phyloP scores from a whole-genome alignment of 192 early-diverging fungal species.

The Entophlyctis helioformis region DNA sequence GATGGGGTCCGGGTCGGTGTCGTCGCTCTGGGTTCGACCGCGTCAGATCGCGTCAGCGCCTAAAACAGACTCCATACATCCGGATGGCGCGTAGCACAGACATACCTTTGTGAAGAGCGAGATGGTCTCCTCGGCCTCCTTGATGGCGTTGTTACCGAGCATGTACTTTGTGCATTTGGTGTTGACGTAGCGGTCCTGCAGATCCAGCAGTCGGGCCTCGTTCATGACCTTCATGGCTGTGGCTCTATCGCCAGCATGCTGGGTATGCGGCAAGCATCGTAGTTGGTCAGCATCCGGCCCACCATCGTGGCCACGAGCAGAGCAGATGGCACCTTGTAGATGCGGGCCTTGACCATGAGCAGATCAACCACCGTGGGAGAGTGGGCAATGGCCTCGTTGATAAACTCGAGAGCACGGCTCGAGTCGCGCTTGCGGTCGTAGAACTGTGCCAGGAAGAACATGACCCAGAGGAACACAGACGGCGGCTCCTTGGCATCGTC shows the following conservation, averaged over 20 bases:
- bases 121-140: constrained; percentile 75
- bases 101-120: constrained; percentile 68
- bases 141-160: constrained; percentile 67
- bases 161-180: constrained; percentile 89
- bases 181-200: constrained; percentile 93
- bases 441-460: constrained; percentile 84
- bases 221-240: constrained; percentile 72
- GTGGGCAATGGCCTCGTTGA: constrained; percentile 71
- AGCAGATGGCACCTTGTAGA: constrained; percentile 56
- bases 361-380: constrained; percentile 89
- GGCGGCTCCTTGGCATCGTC: constrained; percentile 54
- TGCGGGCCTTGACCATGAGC: constrained; percentile 84
- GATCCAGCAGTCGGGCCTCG: constrained; percentile 73
- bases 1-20: constrained; percentile 51
- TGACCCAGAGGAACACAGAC: constrained; percentile 75
- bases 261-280: not conserved
- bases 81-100: too few relatives aligned
- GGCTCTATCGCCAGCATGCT: constrained; percentile 67
- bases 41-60: too few relatives aligned
- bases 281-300: too few relatives aligned
- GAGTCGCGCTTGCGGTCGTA: constrained; percentile 64
- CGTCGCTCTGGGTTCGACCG: constrained; percentile 17
- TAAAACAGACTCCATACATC: too few relatives aligned
- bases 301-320: too few relatives aligned
- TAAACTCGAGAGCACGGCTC: constrained; percentile 58